Conservation (phyloP, 2,329 filamentous ascomycete genomes). For the Graphiopsis chlorocephala region DNA sequence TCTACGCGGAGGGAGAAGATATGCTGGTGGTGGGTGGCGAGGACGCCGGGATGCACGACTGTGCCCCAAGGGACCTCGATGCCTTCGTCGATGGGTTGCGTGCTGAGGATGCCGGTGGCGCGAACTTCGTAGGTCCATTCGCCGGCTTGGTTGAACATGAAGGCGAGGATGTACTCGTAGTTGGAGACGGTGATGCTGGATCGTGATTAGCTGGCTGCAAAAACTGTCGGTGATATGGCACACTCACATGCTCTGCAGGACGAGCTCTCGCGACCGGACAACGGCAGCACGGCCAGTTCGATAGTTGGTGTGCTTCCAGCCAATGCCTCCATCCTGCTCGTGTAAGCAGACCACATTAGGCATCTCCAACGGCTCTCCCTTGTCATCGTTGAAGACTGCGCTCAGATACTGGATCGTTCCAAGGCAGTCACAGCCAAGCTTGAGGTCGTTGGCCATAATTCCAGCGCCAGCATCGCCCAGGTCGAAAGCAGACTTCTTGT, state of each 20-base stretch:
- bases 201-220: background rate
- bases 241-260: conserved; percentile 59
- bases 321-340: conserved; percentile 67
- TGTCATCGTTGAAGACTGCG: conserved; percentile 57
- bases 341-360: conserved; percentile 69
- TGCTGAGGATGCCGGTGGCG: conserved; percentile 66
- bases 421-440: conserved; percentile 68
- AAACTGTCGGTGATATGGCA: background rate
- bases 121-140: conserved; percentile 66
- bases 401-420: conserved; percentile 68
- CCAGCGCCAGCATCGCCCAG: conserved; percentile 65
- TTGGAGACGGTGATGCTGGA: conserved; percentile 54
- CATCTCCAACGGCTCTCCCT: conserved; percentile 57
- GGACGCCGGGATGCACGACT: conserved; percentile 65
- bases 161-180: conserved; percentile 72
- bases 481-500: conserved; percentile 70
- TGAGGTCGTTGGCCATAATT: conserved; percentile 66
- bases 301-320: conserved; percentile 72
- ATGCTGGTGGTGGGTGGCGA: conserved; percentile 72
- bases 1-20: conserved; percentile 61
- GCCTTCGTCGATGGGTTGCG: conserved; percentile 65
- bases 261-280: conserved; percentile 62
- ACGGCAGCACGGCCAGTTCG: conserved; percentile 63
- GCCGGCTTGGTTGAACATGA: conserved; percentile 69
- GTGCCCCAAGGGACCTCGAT: conserved; percentile 65